Percentiles rank a stretch among this genome's conserved stretches.
These are phyloP conservation scores for Silene latifolia DNA, from an alignment of 148 eudicot species.

Conservation along the genomic window DNA sequence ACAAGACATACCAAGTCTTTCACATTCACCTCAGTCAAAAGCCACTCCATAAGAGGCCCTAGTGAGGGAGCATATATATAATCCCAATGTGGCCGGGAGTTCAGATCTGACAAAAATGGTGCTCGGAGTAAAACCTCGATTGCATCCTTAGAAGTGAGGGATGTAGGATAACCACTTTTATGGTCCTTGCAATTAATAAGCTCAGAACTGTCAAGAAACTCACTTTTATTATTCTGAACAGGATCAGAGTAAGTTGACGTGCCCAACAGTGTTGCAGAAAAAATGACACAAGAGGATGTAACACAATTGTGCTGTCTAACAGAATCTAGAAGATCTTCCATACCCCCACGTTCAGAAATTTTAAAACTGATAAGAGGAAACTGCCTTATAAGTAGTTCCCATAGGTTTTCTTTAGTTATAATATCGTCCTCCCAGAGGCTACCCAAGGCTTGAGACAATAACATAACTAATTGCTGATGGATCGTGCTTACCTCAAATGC, in stretches of 20 bases:
- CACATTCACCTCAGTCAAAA: slow-evolving; percentile 55
- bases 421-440: slow-evolving; percentile 48
- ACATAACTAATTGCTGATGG: slow-evolving; percentile 51
- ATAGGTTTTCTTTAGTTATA: slow-evolving; percentile 48
- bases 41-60: slow-evolving; percentile 79
- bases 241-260: slow-evolving; percentile 24
- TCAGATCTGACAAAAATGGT: slow-evolving; percentile 76
- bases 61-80: slow-evolving; percentile 67
- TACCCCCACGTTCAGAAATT: slow-evolving; percentile 33
- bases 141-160: slow-evolving; percentile 62
- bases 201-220: slow-evolving; percentile 20
- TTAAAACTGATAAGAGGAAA: slow-evolving; percentile 63
- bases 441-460: slow-evolving; percentile 71
- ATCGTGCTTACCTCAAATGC: slow-evolving; percentile 59
- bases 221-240: slow-evolving; percentile 22
- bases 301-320: slow-evolving; percentile 33
- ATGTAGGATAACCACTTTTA: slow-evolving; percentile 26
- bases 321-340: slow-evolving; percentile 29
- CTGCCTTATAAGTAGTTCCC: slow-evolving; percentile 61
- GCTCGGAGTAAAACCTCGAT: slow-evolving; percentile 55
- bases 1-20: slow-evolving; percentile 66
- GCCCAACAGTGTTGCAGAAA: slow-evolving; percentile 64
- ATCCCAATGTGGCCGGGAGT: slow-evolving; percentile 83
- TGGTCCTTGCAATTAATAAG: slow-evolving; percentile 18
- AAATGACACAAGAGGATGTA: slow-evolving; percentile 46